Base-by-base conservation (phyloP, 108 stramenopile species). In the Nitzschia palea region DNA sequence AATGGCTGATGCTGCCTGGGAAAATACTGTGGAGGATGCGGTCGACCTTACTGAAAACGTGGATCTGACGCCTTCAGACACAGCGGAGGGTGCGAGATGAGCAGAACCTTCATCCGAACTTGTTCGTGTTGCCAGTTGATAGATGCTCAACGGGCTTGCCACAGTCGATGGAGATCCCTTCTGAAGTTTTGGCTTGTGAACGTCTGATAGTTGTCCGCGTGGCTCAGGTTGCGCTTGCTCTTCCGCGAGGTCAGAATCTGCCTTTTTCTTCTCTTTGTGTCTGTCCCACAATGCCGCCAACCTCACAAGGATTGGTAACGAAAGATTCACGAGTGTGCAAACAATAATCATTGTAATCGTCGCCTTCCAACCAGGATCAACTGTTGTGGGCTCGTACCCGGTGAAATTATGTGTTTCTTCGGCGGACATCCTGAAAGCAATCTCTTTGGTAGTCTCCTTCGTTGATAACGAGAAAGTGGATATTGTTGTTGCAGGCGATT, bases 341-440 rank as follows among this genome's bases (percentile, higher is more conserved):
- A 51, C 57, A 26, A 55, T 29, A 0, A 75, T 43, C n/a, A 68
- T 55, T 4, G 4, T 18, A 22, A 30, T 28, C 2, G 74, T 50
- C 32, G 52, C 62, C 35, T 23, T 18, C 74, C 74, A 75, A n/a
- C 71, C 80, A 34, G 80, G 71, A 42, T 81, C 70, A 1, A 28
- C 20, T 2, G 80, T 55, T 8, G 59, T 77, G 15, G 80, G 75
- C 0, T 72, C 47, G 60, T 81, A 81, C 18, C 60, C 51, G 34
- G 23, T 47, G 62, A 80, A 80, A 18, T 23, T 20, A 1, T 67
- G 54, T 33, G 22, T 32, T 20, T 48, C 22, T 48, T 48, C 47
- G 37, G 14, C 10, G 10, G 37, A 8, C 47, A 48, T 48, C 22
- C 22, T 20, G 22, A 48, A 40, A 10, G 8, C 37, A 40, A 40